Evolutionary conservation across 106 monocot species (phyloP).

Genomic region (Dioscorea dumetorum): DNA sequence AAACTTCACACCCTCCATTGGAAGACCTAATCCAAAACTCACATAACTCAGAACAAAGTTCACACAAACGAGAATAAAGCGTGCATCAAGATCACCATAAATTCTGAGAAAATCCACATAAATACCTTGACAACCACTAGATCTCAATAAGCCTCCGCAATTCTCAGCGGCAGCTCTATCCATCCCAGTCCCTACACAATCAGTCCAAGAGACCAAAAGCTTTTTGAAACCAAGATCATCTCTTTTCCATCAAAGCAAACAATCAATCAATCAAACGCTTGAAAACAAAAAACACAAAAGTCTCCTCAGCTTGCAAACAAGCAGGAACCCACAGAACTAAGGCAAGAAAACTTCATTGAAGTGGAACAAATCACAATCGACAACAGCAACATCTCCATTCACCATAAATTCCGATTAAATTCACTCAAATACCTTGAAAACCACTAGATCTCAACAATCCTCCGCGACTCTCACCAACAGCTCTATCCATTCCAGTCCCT

Average conservation of each 20-base stretch:
- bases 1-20: slow-evolving; percentile 34
- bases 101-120: background rate
- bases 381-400: too few relatives aligned
- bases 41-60: background rate
- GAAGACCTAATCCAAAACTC: slow-evolving; percentile 14
- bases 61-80: background rate
- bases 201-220: too few relatives aligned
- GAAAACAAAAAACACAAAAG: too few relatives aligned
- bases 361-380: too few relatives aligned
- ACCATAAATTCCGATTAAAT: background rate
- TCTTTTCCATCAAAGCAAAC: too few relatives aligned
- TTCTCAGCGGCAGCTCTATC: slow-evolving; percentile 19
- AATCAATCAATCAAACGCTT: too few relatives aligned
- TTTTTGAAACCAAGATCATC: too few relatives aligned
- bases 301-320: too few relatives aligned
- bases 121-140: slow-evolving; percentile 11
- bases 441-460: slow-evolving; percentile 3
- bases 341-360: too few relatives aligned
- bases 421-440: slow-evolving; percentile 7
- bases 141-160: background rate
- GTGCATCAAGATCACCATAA: background rate
- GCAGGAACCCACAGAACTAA: too few relatives aligned
- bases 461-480: slow-evolving; percentile 8
- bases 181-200: slow-evolving; percentile 5
- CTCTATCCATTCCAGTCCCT: slow-evolving; percentile 3